These are phyloP conservation scores for Pseudevernia furfuracea DNA, from an alignment of 495 filamentous ascomycete genomes.

Conservation along the genomic window DNA sequence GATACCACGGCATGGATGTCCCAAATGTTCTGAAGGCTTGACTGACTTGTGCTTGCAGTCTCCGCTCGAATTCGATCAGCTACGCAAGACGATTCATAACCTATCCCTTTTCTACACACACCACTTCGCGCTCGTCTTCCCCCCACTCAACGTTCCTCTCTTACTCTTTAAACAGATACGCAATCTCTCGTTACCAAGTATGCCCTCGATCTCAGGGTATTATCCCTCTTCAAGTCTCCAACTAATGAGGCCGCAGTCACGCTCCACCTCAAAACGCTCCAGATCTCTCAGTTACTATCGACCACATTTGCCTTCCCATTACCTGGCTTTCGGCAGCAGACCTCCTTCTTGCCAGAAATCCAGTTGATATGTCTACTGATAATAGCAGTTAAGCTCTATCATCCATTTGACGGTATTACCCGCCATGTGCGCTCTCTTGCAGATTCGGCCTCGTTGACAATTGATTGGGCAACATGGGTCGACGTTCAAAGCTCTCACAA, in stretches of 20 bases:
- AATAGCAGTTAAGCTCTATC: conserved; percentile 67
- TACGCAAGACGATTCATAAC: conserved; percentile 57
- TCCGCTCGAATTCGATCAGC: conserved; percentile 41
- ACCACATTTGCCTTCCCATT: conserved; percentile 51
- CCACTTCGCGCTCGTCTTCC: conserved; percentile 64
- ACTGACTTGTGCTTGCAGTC: conserved; percentile 5
- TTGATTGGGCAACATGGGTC: conserved; percentile 71
- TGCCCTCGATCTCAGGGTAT: conserved; percentile 17
- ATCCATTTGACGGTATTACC: conserved; percentile 52
- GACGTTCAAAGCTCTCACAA: conserved; percentile 42
- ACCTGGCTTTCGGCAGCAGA: conserved; percentile 26
- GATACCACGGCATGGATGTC: conserved; percentile 45
- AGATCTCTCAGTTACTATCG: conserved; percentile 49
- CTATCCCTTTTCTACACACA: conserved; percentile 54
- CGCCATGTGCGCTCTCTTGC: conserved; percentile 46
- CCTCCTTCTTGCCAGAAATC: conserved; percentile 58
- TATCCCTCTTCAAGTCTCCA: background rate
- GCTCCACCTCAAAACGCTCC: conserved; percentile 54
- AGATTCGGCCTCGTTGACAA: conserved; percentile 53
- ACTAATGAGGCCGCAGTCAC: conserved; percentile 49
- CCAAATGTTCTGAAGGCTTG: conserved; percentile 21
- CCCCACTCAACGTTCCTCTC: conserved; percentile 59
- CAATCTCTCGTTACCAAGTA: conserved; percentile 71
- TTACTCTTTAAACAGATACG: conserved; percentile 63
- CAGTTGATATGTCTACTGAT: conserved; percentile 64